Conservation (phyloP, 2,329 filamentous ascomycete genomes). For the Colletotrichum lentis region DNA sequence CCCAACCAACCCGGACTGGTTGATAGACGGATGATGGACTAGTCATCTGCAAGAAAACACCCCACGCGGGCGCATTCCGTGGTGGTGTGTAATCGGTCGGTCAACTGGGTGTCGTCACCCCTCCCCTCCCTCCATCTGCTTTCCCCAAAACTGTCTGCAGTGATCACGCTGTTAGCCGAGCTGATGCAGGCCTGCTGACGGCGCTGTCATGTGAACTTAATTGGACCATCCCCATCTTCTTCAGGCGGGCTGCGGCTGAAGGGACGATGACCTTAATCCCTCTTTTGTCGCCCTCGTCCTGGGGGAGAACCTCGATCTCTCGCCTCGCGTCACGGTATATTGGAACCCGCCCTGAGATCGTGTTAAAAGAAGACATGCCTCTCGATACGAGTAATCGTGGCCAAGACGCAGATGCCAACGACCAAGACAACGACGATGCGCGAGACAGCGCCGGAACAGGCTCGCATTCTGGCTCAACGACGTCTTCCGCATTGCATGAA, state of each 20-base stretch:
- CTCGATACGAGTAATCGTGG: neutral
- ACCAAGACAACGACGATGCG: neutral
- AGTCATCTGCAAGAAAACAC: constrained; percentile 19
- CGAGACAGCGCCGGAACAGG: neutral
- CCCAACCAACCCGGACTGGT: neutral
- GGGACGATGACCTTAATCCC: neutral
- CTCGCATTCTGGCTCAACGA: neutral
- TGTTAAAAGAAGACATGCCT: neutral
- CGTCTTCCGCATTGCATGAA: neutral
- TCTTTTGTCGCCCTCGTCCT: neutral
- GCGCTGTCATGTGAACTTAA: constrained; percentile 20
- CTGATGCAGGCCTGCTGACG: constrained; percentile 17
- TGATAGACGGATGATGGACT: neutral
- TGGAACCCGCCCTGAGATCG: neutral
- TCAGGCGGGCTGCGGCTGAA: neutral
- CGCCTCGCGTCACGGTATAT: neutral
- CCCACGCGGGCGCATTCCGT: constrained; percentile 16
- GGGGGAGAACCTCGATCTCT: neutral
- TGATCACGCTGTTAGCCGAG: constrained; percentile 2
- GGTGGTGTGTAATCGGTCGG: constrained; percentile 5
- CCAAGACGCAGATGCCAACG: neutral
- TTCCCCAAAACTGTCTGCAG: constrained; percentile 6
- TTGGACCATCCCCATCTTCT: neutral
- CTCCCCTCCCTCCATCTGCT: neutral
- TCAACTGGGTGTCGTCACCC: too few species aligned